A percentile compares a stretch with the other conserved stretches of the same genome.
phyloP scores from a whole-genome alignment of 116 monocot genomes.

The Thalassia testudinum region DNA sequence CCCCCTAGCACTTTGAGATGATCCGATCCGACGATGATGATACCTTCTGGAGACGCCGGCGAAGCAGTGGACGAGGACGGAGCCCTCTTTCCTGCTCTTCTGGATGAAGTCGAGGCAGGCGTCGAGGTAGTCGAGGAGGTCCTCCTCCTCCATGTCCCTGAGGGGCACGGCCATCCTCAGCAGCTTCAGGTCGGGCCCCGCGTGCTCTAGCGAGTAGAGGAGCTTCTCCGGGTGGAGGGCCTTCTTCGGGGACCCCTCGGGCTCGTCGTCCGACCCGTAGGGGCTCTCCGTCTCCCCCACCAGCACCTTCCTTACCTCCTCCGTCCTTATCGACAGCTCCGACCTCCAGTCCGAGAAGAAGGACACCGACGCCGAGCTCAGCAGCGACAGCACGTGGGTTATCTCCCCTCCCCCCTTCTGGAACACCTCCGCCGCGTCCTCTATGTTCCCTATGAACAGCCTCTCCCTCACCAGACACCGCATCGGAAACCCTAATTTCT shows the following conservation, averaged over 20 bases:
- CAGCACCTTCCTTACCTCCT: slow-evolving; percentile 57
- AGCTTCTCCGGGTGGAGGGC: slow-evolving; percentile 39
- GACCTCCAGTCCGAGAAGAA: slow-evolving; percentile 79
- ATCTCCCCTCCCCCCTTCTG: slow-evolving; percentile 20
- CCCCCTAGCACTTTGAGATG: too few relatives aligned
- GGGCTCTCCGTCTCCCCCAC: slow-evolving; percentile 13
- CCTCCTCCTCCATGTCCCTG: slow-evolving; percentile 79
- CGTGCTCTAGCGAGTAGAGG: slow-evolving; percentile 47
- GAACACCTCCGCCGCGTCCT: slow-evolving; percentile 49
- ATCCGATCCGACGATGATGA: not conserved
- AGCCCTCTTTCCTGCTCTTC: slow-evolving; percentile 46
- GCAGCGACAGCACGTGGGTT: slow-evolving; percentile 72
- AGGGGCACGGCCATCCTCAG: slow-evolving; percentile 77
- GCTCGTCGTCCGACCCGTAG: slow-evolving; percentile 16
- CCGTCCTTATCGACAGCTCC: slow-evolving; percentile 33
- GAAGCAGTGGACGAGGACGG: slow-evolving; percentile 85
- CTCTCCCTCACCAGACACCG: slow-evolving; percentile 47
- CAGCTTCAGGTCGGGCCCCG: slow-evolving; percentile 55
- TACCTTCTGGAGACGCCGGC: slow-evolving; percentile 95
- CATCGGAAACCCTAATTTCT: too few relatives aligned
- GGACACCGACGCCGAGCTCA: slow-evolving; percentile 72
- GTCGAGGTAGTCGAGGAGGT: slow-evolving; percentile 71
- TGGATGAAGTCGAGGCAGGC: slow-evolving; percentile 85
- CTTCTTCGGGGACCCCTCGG: slow-evolving; percentile 16
- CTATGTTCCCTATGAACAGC: slow-evolving; percentile 76